Base-by-base conservation (phyloP, 148 eudicot genomes). In the Selenicereus undatus region DNA sequence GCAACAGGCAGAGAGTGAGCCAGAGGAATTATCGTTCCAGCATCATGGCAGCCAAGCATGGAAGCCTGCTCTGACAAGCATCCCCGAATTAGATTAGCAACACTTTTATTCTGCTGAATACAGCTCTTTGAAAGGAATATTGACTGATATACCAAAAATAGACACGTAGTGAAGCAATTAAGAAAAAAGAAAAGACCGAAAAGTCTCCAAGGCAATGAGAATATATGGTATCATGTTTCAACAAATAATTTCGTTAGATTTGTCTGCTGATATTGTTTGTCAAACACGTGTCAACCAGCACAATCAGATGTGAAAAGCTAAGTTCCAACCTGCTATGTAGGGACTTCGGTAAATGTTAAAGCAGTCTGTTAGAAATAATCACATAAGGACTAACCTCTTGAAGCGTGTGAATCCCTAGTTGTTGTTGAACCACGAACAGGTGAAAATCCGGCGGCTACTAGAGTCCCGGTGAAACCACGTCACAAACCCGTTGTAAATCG, bases 41-140 rank as follows among this genome's bases (percentile, higher is more conserved):
- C 42, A 69, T 62, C 71, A 26, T 21, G 35, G 68, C 39, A 73
- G 42, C 50, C 36, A 73, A 66, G 84, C 81, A 73, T 86, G 93
- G 92, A 85, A 71, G 82, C 89, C 92, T 78, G 73, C 80, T 45
- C 74, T 91, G 76, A 85, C 84, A 76, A 88, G 89, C 76, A 91
- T 91, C 81, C 86, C 89, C 70, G 93, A 90, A 87, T 76, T 60
- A 45, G 79, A 81, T 68, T 78, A 66, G 76, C 22, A 50, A 11
- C 20, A 48, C 27, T 73, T 42, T 0, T 24, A 21, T 7, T 73
- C 29, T 73, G 16, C 4, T 13, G 20, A 17, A 54, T 54, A 3
- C 13, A 0, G 60, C 60, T 17, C 60, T 16, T 54, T 12, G 4
- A 54, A 13, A 54, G 17, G 4, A 12, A 54, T 54, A 3, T 16